These are phyloP conservation scores for Xylaria scruposa DNA, from an alignment of 495 filamentous ascomycete genomes.

Conservation along the genomic window DNA sequence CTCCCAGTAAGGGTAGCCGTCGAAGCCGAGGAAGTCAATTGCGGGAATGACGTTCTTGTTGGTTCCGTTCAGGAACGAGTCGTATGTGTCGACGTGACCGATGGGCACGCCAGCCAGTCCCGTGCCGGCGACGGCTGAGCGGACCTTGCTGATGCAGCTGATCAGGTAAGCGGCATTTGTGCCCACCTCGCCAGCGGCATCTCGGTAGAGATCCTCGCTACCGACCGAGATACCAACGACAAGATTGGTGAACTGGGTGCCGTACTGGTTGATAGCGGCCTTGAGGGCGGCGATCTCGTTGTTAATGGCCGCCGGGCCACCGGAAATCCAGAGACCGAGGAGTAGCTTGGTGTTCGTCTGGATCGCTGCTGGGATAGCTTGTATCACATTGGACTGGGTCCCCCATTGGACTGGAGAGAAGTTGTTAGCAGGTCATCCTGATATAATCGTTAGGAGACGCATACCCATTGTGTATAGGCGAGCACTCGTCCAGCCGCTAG, in stretches of 20 bases:
- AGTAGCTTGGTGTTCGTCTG: conserved; percentile 68
- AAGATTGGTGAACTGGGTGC: conserved; percentile 63
- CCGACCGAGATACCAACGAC: conserved; percentile 83
- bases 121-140: conserved; percentile 62
- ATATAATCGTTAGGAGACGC: conserved; percentile 10
- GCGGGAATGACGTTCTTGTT: conserved; percentile 69
- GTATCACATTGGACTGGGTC: conserved; percentile 62
- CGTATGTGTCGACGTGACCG: conserved; percentile 89
- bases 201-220: conserved; percentile 83
- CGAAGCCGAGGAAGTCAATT: conserved; percentile 75
- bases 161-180: conserved; percentile 61
- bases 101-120: conserved; percentile 59
- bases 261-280: conserved; percentile 65
- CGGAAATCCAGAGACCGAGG: conserved; percentile 75
- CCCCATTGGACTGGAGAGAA: conserved; percentile 45
- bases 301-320: conserved; percentile 59
- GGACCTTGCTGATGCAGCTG: conserved; percentile 66
- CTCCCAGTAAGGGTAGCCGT: conserved; percentile 74
- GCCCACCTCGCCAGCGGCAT: conserved; percentile 64
- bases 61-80: conserved; percentile 72
- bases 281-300: conserved; percentile 71
- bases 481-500: conserved; percentile 72
- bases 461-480: conserved; percentile 52
- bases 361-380: conserved; percentile 76
- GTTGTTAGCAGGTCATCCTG: conserved; percentile 15